A percentile compares a stretch with the other conserved stretches of the same genome.
phyloP scores from a whole-genome alignment of 139 green algal species.

The Ettlia oleoabundans region DNA sequence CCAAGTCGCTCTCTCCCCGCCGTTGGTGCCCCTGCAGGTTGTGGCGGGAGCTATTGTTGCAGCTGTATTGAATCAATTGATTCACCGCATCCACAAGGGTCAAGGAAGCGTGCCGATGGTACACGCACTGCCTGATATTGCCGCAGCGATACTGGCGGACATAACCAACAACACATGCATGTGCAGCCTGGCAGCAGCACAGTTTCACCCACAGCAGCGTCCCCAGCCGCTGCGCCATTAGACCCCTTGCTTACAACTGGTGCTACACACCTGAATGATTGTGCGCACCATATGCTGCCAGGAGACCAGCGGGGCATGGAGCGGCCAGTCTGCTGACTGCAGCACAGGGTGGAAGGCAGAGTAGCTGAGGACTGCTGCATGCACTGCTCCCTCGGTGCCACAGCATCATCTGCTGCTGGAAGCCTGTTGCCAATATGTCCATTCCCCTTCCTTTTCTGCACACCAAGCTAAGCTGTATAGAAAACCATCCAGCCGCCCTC shows the following conservation, averaged over 20 bases:
- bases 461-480: no score
- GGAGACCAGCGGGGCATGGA: background rate
- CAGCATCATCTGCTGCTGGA: no score
- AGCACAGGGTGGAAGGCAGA: background rate
- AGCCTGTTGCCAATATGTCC: no score
- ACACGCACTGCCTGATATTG: background rate
- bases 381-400: background rate
- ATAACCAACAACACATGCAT: no score
- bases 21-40: slow-evolving; percentile 72
- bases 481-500: no score
- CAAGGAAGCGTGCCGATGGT: no score
- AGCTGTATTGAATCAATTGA: no score
- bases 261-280: slow-evolving; percentile 30
- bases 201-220: background rate
- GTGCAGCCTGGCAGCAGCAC: background rate
- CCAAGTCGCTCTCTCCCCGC: slow-evolving; percentile 74
- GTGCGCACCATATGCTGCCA: slow-evolving; percentile 52
- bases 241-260: background rate
- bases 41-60: no score
- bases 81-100: no score
- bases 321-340: background rate
- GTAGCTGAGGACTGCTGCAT: background rate
- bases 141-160: no score
- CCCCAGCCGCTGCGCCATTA: no score
- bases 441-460: no score